These are phyloP conservation scores for Kappamyces sp. DNA, from an alignment of 192 early-diverging fungal genomes.

Conservation along the genomic window DNA sequence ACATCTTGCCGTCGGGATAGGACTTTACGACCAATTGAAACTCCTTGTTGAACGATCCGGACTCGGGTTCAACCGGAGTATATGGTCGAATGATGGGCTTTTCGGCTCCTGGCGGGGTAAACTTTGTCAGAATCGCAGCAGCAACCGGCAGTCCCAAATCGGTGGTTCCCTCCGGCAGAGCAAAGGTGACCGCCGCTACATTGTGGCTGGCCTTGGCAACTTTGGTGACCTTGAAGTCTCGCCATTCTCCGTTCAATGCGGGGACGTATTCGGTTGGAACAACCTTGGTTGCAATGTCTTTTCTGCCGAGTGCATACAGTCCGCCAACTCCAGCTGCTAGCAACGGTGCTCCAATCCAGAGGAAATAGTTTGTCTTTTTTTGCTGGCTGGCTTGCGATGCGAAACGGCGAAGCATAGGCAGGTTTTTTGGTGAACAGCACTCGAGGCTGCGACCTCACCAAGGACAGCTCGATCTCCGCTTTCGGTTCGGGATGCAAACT, in stretches of 20 bases:
- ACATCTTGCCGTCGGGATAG: constrained; percentile 64
- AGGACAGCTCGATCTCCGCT: too few relatives aligned
- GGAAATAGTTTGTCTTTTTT: not conserved
- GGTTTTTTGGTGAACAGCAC: not conserved
- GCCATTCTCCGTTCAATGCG: constrained; percentile 12
- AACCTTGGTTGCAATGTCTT: not conserved
- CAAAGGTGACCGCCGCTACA: constrained; percentile 53
- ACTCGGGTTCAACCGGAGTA: constrained; percentile 44
- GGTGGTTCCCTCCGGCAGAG: constrained; percentile 54
- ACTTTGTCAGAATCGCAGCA: constrained; percentile 76
- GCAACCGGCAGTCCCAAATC: constrained; percentile 65
- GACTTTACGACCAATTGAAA: constrained; percentile 81
- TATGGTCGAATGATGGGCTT: constrained; percentile 67
- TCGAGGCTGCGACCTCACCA: too few relatives aligned
- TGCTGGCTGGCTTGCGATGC: not conserved
- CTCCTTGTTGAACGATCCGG: constrained; percentile 43
- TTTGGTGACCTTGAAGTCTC: constrained; percentile 10
- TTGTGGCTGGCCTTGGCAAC: constrained; percentile 14
- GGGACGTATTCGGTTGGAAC: not conserved
- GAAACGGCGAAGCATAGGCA: constrained; percentile 1
- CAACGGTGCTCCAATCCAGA: constrained; percentile 6
- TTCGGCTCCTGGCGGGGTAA: constrained; percentile 53
- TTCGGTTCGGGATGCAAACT: too few relatives aligned
- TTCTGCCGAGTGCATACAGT: not conserved
- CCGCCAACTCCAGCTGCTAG: constrained; percentile 1